These are phyloP conservation scores for Drechslerella dactyloides DNA, from an alignment of 2,329 filamentous ascomycete genomes.

Conservation along the genomic window DNA sequence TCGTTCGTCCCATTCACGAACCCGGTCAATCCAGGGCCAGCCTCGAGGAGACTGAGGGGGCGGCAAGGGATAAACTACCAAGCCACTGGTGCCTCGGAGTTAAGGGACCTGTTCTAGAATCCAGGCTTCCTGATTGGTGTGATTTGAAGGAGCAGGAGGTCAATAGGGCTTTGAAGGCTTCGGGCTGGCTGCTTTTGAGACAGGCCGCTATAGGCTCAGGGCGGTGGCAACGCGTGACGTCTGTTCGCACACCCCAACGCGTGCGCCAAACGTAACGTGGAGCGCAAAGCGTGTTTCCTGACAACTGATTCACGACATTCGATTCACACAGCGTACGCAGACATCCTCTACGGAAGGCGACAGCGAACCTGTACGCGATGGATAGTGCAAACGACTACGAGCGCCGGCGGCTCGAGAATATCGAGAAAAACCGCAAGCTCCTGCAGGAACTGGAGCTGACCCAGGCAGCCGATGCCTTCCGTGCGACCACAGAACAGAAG, in stretches of 20 bases:
- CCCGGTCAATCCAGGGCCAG: no score
- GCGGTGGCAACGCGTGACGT: not conserved
- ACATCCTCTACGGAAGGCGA: not conserved
- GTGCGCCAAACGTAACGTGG: not conserved
- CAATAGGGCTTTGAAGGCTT: no score
- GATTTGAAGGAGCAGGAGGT: no score
- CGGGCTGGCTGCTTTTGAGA: no score
- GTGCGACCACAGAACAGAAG: constrained; percentile 36
- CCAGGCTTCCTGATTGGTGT: no score
- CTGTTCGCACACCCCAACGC: not conserved
- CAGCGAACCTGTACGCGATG: not conserved
- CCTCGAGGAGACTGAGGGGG: no score
- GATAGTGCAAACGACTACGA: constrained; percentile 55
- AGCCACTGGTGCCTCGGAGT: no score
- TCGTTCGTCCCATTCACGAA: no score
- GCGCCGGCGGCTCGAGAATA: constrained; percentile 55
- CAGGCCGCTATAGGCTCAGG: not conserved
- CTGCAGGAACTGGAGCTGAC: constrained; percentile 56
- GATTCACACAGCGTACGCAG: not conserved
- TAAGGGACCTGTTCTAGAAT: no score
- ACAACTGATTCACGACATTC: not conserved
- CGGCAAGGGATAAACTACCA: no score
- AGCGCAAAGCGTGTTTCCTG: not conserved
- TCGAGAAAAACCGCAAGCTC: constrained; percentile 55
- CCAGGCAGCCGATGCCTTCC: constrained; percentile 49